Base-by-base conservation (phyloP, 2,329 filamentous ascomycete genomes). In the Endoconidiophora polonica region DNA sequence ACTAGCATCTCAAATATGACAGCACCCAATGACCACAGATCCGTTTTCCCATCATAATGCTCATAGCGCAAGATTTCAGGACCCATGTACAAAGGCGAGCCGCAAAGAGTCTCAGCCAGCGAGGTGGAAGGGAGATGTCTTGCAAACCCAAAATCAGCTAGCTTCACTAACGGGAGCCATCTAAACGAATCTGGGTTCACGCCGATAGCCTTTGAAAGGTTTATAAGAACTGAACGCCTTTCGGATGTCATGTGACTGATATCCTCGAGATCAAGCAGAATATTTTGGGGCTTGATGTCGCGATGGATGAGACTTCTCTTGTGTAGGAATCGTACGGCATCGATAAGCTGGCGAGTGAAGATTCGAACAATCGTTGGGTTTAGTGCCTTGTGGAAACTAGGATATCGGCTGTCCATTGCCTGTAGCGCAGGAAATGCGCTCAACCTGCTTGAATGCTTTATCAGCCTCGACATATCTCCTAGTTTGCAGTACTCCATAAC, bases 401-500 rank as follows among this genome's bases (percentile, higher is more conserved):
- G 90, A 60, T 98, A 96, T 63, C 94, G 94, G 59, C 81, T 76
- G 54, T 93, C 86, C 79, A 96, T 90, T 58, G 94, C 86, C 60
- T 79, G 77, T 3, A 90, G 91, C 48, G 85, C 82, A 24, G 83
- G 79, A 61, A 94, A 83, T 46, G 81, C 82, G 42, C 73, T 74
- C 43, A 95, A 76, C 60, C 81, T 84, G 54, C 90, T 80, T 54
- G 90, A 78, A 67, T 91, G 93, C 72, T 91, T 94, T 68, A 98
- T 95, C 65, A 98, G 96, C 49, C 90, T 73, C 9, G 91, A 94
- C 52, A 98, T 68, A 61, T 98, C 91, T 20, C 91, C 90, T 39
- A 98, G 75, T 62, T 94, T 86, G 67, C 91, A 96, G 66, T 93
- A 96, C 68, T 98, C 91, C 90, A 96, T 98, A 55, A 96, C 81